Conservation (phyloP, 805 yeast genomes). For the fission yeast (Schizosaccharomyces pombe) region ASM294v3 CU329670.1:4406501-4407000, state of each 20-base stretch:
- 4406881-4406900: not conserved
- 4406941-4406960: not conserved
- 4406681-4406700: too few species aligned
- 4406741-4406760: too few species aligned
- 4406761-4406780: too few species aligned
- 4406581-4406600: not conserved
- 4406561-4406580: not conserved
- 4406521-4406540: not conserved
- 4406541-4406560: not conserved
- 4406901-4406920: not conserved
- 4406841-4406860: too few species aligned
- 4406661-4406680: too few species aligned
- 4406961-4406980: not conserved
- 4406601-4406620: not conserved
- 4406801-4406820: too few species aligned
- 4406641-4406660: conserved; percentile 1
- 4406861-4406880: not conserved
- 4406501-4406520: conserved; percentile 17
- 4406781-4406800: too few species aligned
- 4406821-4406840: too few species aligned
- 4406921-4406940: not conserved
- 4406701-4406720: too few species aligned
- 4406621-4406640: not conserved
- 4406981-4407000: conserved; percentile 5
- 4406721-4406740: too few species aligned